Evolutionary conservation across 176 grass and related monocot species (phyloP), one percentile per base, ranked within the genome.

Genomic region (Oryza meyeriana): DNA sequence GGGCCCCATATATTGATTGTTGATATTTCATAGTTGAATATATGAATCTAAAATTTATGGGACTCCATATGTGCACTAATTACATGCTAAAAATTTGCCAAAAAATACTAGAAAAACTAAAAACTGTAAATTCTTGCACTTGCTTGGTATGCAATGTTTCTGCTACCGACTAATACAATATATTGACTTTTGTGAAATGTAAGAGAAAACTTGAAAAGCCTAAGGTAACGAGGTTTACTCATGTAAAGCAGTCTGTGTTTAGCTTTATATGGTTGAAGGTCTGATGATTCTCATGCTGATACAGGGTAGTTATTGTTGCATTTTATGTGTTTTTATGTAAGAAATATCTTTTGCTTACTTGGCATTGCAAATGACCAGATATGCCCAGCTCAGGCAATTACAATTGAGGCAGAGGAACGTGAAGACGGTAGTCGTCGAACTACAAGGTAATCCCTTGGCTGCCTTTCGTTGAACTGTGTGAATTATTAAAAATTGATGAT

Each of bases 321-420:
- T 77, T 22, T 52, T 52, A 66, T 71, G 8, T 31, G 17, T 29
- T 6, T 4, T 65, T 74, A 13, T 87, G 62, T 64, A 3, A 48
- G 14, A 35, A 80, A 29, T 39, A 5, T 31, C 1, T 26, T 72
- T 64, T 57, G 32, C 79, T 85, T 6, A 80, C 71, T 58, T 62
- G 30, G 48, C 29, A 13, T 78, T 12, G 70, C 44, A 39, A 44
- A 50, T 88, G 45, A 61, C 44, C 87, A 99, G 96, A 87, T 99
- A 72, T 99, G 96, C 85, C 96, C 96, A 78, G 96, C 96, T 68
- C 93, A 95, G 85, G 96, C 96, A 78, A 99, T 99, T 81, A 99
- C 96, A 40, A 99, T 99, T 35, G 96, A 99, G 50, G 96, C 96
- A 70, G 96, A 99, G 87, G 96, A 99, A 74, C 96, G 96, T 83